Base-by-base conservation (phyloP, 2,329 filamentous ascomycete species). In the Gliomastix tumulicola region DNA sequence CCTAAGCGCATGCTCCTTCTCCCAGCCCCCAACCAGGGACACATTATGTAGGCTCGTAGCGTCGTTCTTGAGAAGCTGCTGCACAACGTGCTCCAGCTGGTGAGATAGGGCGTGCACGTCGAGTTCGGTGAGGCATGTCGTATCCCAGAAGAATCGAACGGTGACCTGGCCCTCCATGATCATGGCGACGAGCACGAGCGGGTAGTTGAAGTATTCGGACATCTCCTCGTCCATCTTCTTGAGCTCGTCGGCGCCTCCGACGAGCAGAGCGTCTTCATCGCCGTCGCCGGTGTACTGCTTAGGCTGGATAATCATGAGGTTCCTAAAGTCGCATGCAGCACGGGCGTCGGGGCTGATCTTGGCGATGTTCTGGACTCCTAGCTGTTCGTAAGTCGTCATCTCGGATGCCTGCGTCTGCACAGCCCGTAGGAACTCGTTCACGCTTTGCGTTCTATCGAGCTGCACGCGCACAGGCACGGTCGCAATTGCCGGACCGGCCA, bases 401-500 rank as follows among this genome's bases (percentile, higher is more conserved):
- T 35, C 32, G 12, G 28, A 20, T 7, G 21, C 20, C 28, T 48
- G 41, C 19, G 22, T 20, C n/a, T 42, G 37, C 6, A 42, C 22
- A 12, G 15, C 21, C 16, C 25, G 12, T 16, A 40, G 23, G 37
- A 65, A 69, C 13, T 66, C 50, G 1, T 45, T 41, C 7, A 66
- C 50, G 2, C 50, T 49, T 8, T 40, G 15, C 6, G 10, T 32
- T 6, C 15, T 21, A 15, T 40, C 36, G 5, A 42, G 15, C 3
- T 36, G 20, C 11, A 43, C 27, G 5, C 41, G 36, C 16, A 44
- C 30, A 7, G 44, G 44, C 3, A 49, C 30, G 2, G 41, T 43
- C 9, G 39, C 39, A 17, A 49, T 39, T 9, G 37, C 27, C n/a
- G 45, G 44, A 4, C 43, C 46, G 11, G 39, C 32, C 17, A 45